A percentile compares a stretch with the other conserved stretches of the same genome.
These are phyloP conservation scores for Cryphonectria naterciae DNA, from an alignment of 2,329 filamentous ascomycete genomes.

Conservation along the genomic window DNA sequence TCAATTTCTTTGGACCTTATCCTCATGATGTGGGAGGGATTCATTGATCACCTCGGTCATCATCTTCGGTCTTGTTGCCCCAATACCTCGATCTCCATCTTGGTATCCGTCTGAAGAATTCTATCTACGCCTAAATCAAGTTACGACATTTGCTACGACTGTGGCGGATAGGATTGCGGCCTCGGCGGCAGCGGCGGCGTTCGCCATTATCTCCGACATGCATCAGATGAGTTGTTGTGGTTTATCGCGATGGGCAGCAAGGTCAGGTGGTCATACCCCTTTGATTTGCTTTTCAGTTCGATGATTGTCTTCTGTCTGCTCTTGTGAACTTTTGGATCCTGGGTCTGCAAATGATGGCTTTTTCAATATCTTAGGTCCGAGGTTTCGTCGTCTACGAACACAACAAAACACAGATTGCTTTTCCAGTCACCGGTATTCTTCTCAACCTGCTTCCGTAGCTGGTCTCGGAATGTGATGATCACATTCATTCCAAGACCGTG, in stretches of 20 bases:
- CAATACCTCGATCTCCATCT: not conserved
- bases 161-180: not conserved
- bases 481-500: not conserved
- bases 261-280: not conserved
- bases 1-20: not conserved
- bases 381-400: not conserved
- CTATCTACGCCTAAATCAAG: not conserved
- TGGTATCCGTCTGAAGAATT: not conserved
- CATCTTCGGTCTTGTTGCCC: not conserved
- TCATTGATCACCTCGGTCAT: not conserved
- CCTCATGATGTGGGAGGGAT: not conserved
- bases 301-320: constrained; percentile 4
- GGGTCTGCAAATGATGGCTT: not conserved
- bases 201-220: constrained; percentile 13
- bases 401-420: constrained; percentile 14
- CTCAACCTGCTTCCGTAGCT: not conserved
- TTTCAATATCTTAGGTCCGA: not conserved
- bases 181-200: constrained; percentile 19
- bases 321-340: not conserved
- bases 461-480: not conserved
- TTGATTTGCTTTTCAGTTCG: not conserved
- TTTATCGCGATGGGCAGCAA: constrained; percentile 20
- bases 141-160: not conserved
- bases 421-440: not conserved
- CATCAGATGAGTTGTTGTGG: constrained; percentile 24